Base-by-base conservation (phyloP, 208 protist species). In the Acanthamoeba culbertsoni region DNA sequence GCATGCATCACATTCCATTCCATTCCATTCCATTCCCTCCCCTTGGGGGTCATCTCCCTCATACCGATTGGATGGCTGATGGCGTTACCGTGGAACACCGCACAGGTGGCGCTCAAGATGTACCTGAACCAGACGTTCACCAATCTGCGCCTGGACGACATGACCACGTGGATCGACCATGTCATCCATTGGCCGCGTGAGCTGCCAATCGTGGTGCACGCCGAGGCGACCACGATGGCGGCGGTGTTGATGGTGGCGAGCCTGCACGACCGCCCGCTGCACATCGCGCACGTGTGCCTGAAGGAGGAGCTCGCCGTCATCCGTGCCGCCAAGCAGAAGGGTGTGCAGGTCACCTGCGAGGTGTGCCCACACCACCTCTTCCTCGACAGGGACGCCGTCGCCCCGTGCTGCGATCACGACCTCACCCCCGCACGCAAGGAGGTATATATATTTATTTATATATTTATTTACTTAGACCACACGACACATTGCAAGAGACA, bases 361-460 rank as follows among this genome's bases (percentile, higher is more conserved):
- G 98, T 98, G 5, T 95, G 95, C 10, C 98, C 98, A 77, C 98
- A 99, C 95, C 98, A 98, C 95, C 95, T 99, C 23, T 98, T 98
- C 84, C 93, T 99, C 43, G 68, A 48, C n/a, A 63, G 92, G 6
- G 57, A 68, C 23, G 6, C 12, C 33, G 7, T 23, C 8, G 31
- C 33, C 40, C n/a, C n/a, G n/a, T 53, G 37, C 48, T 31, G 28
- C 10, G 46, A 10, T 0, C 18, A 89, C 82, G 33, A 68, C 57
- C 48, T 89, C n/a, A 89, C 37, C 57, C 35, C 42, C 31, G 48
- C 28, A 31, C 82, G 57, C 16, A 59, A 40, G 33, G 57, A 59
- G 57, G 68, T 79, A 26, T n/a, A 23, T 23, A 46, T 26, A 79
- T 26, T n/a, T n/a, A n/a, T n/a, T n/a, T n/a, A n/a, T n/a, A n/a